These are phyloP conservation scores for Typha latifolia DNA, from an alignment of 176 grass and related monocot genomes.

Conservation along the genomic window DNA sequence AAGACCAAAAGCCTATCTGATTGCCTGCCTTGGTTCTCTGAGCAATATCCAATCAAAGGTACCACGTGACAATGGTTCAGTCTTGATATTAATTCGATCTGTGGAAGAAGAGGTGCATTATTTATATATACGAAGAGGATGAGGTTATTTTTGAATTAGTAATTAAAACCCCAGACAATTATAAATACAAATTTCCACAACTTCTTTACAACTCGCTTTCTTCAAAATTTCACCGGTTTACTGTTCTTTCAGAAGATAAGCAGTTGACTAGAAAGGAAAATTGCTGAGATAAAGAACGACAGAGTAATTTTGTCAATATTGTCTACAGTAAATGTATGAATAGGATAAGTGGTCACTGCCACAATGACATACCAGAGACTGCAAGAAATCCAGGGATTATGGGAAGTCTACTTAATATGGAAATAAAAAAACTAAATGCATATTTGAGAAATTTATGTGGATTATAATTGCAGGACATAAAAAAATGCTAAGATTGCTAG, in stretches of 20 bases:
- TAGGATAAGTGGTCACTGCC: not conserved
- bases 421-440: not conserved
- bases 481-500: not conserved
- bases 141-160: not conserved
- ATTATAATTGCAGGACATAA: not conserved
- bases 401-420: not conserved
- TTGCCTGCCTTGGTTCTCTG: slow-evolving; percentile 67
- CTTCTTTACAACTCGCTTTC: not conserved
- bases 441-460: too few relatives aligned
- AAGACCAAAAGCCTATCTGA: slow-evolving; percentile 78
- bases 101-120: not conserved
- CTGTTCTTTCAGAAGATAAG: not conserved
- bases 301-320: not conserved
- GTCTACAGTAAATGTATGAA: too few relatives aligned
- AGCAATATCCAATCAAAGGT: slow-evolving; percentile 84
- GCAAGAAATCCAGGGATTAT: not conserved
- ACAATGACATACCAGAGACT: not conserved
- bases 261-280: not conserved
- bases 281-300: not conserved
- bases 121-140: not conserved
- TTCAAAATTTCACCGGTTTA: not conserved
- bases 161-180: not conserved
- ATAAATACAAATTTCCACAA: not conserved
- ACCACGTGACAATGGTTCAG: slow-evolving; percentile 95
- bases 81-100: slow-evolving; percentile 90